These are phyloP conservation scores for Stipa capillata DNA, from an alignment of 176 grass and related monocot species.

Conservation along the genomic window DNA sequence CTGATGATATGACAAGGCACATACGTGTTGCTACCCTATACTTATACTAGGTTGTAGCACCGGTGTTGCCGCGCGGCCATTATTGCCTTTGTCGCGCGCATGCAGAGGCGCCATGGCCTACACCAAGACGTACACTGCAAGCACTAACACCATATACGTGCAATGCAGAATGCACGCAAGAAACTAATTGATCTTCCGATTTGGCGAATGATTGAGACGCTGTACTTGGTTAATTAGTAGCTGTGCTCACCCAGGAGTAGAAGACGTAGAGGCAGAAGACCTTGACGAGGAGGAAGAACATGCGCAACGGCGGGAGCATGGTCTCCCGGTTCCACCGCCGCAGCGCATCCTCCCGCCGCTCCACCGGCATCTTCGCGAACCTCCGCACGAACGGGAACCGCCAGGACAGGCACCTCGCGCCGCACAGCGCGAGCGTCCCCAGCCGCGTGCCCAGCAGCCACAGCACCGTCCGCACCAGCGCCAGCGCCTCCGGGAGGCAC, in stretches of 20 bases:
- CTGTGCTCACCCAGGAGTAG: conserved; percentile 64
- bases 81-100: background rate
- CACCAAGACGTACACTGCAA: background rate
- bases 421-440: conserved; percentile 67
- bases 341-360: conserved; percentile 39
- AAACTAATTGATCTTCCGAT: background rate
- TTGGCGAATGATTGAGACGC: background rate
- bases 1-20: background rate
- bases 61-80: background rate
- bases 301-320: conserved; percentile 44
- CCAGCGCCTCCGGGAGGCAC: conserved; percentile 42
- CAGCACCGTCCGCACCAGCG: conserved; percentile 52
- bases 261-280: conserved; percentile 61
- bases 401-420: conserved; percentile 33
- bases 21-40: no score
- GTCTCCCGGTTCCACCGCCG: conserved; percentile 60
- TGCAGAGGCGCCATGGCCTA: background rate
- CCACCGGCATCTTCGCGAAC: conserved; percentile 52
- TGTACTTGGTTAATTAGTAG: background rate
- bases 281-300: conserved; percentile 65
- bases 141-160: background rate
- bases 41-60: no score
- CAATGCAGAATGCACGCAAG: background rate
- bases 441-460: conserved; percentile 67
- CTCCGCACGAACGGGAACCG: conserved; percentile 49